phyloP scores from a whole-genome alignment of 768 basidiomycete genomes.

The Filobasidium wieringae region DNA sequence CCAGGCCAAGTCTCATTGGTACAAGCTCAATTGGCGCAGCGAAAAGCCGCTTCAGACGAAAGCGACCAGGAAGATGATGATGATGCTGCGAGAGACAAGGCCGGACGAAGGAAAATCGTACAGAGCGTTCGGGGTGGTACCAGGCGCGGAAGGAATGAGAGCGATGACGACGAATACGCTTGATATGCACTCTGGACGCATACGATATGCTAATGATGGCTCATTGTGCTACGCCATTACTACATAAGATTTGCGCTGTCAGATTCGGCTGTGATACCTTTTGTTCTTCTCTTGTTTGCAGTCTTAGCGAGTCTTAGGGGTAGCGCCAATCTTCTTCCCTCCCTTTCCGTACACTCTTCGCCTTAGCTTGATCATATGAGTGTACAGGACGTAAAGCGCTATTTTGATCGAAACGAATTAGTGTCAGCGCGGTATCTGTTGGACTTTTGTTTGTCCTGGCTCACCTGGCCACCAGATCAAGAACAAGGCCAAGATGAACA shows the following conservation, averaged over 20 bases:
- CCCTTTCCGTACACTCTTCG: slow-evolving; percentile 46
- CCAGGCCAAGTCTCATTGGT: slow-evolving; percentile 18
- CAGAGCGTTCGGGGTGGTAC: slow-evolving; percentile 2
- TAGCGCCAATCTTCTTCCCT: not conserved
- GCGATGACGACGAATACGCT: slow-evolving; percentile 2
- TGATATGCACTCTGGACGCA: too few relatives aligned
- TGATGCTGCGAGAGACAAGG: slow-evolving; percentile 13
- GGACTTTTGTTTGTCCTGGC: slow-evolving; percentile 14
- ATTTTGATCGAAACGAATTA: not conserved
- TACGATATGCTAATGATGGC: too few relatives aligned
- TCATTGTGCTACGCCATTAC: too few relatives aligned
- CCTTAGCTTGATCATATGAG: slow-evolving; percentile 52
- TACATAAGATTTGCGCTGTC: too few relatives aligned
- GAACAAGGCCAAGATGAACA: slow-evolving; percentile 53
- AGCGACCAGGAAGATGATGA: slow-evolving; percentile 17
- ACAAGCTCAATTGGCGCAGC: slow-evolving; percentile 1
- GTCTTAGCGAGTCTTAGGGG: not conserved
- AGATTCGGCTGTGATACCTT: too few relatives aligned
- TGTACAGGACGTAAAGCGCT: slow-evolving; percentile 51
- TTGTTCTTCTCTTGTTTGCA: too few relatives aligned
- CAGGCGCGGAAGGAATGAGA: not conserved
- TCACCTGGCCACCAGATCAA: slow-evolving; percentile 79
- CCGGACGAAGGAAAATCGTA: slow-evolving; percentile 28
- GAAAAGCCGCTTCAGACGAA: slow-evolving; percentile 16
- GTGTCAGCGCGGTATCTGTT: not conserved